A percentile compares a stretch with the other conserved stretches of the same genome.
phyloP scores from a whole-genome alignment of 1,284 basidiomycete species.

The Peniophora sp. region DNA sequence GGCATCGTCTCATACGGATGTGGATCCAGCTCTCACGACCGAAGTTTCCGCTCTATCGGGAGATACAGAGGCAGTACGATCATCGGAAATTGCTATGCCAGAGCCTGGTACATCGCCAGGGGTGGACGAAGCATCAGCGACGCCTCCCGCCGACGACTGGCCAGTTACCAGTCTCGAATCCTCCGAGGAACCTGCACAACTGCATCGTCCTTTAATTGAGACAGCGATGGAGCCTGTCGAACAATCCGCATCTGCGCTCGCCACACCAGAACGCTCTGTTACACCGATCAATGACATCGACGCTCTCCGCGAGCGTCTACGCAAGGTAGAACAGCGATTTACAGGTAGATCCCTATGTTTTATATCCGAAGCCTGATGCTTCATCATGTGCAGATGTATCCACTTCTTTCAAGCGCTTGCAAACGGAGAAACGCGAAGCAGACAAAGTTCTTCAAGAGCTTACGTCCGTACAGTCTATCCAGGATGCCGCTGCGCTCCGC shows the following conservation, averaged over 20 bases:
- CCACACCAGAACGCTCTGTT: background rate
- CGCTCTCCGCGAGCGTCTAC: slow-evolving; percentile 52
- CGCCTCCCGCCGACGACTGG: background rate
- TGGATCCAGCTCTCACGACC: too few relatives aligned
- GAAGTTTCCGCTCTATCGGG: background rate
- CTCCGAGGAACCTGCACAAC: background rate
- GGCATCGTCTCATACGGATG: too few relatives aligned
- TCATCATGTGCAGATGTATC: slow-evolving; percentile 51
- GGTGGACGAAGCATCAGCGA: background rate
- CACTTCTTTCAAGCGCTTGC: slow-evolving; percentile 65
- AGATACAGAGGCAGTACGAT: background rate
- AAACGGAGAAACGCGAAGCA: slow-evolving; percentile 62
- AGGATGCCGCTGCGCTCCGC: slow-evolving; percentile 60
- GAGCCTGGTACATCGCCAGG: background rate
- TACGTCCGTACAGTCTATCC: slow-evolving; percentile 62
- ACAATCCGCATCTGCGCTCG: background rate
- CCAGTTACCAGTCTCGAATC: background rate
- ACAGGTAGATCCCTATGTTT: slow-evolving; percentile 35
- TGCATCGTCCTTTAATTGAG: too few relatives aligned
- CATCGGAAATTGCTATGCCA: background rate
- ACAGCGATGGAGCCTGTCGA: background rate
- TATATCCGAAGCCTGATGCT: slow-evolving; percentile 3
- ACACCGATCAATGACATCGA: slow-evolving; percentile 32
- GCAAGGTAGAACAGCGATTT: slow-evolving; percentile 65
- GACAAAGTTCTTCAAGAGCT: slow-evolving; percentile 66